phyloP scores from a whole-genome alignment of 164 flowering plant genomes.

The Echeveria elegans region DNA sequence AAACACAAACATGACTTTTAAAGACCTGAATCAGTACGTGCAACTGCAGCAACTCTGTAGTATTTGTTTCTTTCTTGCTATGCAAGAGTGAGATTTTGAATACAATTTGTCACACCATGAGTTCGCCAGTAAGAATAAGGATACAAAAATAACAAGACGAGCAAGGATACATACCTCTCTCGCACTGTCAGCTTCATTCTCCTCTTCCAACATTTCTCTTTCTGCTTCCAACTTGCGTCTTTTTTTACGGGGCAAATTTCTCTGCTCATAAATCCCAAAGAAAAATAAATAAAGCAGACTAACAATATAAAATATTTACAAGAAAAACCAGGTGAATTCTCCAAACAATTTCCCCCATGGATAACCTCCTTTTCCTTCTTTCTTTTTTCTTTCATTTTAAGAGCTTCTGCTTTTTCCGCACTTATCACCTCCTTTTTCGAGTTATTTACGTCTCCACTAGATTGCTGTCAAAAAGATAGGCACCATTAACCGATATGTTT shows the following conservation, averaged over 20 bases:
- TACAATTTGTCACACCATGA: neutral
- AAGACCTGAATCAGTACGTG: no score
- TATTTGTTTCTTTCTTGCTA: neutral
- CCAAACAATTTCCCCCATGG: neutral
- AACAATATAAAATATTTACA: neutral
- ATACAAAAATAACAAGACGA: neutral
- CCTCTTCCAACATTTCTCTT: slow-evolving; percentile 80
- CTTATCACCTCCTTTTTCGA: slow-evolving; percentile 51
- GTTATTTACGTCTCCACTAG: slow-evolving; percentile 26
- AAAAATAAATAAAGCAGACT: neutral
- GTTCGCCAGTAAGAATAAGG: neutral
- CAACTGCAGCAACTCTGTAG: no score
- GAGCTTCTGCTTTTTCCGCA: slow-evolving; percentile 77
- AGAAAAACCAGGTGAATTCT: neutral
- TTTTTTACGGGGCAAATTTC: slow-evolving; percentile 79
- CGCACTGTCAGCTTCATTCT: slow-evolving; percentile 22
- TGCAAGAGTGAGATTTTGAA: neutral
- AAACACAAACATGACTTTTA: no score
- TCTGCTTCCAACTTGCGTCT: slow-evolving; percentile 83
- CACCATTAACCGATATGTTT: no score
- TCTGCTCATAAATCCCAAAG: slow-evolving; percentile 27
- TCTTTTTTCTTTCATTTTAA: slow-evolving; percentile 78
- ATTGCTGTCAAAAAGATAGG: slow-evolving; percentile 29
- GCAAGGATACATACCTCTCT: slow-evolving; percentile 20
- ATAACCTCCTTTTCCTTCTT: slow-evolving; percentile 76